Base-by-base conservation (phyloP, 129 eudicot species). In the Mikania micrantha region DNA sequence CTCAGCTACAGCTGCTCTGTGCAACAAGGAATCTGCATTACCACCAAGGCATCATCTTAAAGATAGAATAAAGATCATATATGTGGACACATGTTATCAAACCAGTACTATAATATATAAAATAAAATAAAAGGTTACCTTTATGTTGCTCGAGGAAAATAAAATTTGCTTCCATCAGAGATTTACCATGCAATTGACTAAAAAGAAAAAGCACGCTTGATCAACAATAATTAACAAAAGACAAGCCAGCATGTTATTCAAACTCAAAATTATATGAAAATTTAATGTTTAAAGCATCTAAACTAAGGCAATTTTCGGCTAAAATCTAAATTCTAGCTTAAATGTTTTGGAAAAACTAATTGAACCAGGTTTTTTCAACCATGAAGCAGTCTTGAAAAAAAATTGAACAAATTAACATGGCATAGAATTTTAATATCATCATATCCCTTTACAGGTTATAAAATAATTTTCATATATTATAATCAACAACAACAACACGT, bases 1-100 rank as follows among this genome's bases (percentile, higher is more conserved):
- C 84, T 88, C 98, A 36, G 96, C 96, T 34, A 65, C 96, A 24
- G 91, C 96, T 59, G 86, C 89, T 72, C 98, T 92, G 81, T 92
- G 98, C 89, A 85, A 78, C 80, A 92, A 80, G 36, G 98, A 92
- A 78, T 84, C 96, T 92, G 87, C 81, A 59, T 29, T 53, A 48
- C 29, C 61, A 73, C 59, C 16, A 67, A 9, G 20, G 29, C 42
- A 47, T 39, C 12, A 29, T 67, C 44, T 40, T 61, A 60, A 57
- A 5, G 45, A 29, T 39, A 54, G 38, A 78, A 25, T 24, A 68
- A 40, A 60, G 59, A 40, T 34, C 4, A 44, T 15, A 29, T 16
- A 16, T 17, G 47, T 17, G 54, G 20, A 41, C 62, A 24, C 20
- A 9, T 19, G 38, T 47, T 21, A 45, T 41, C n/a, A 45, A 44